These are phyloP conservation scores for Verticillium albo-atrum DNA, from an alignment of 2,329 filamentous ascomycete species.

Conservation along the genomic window DNA sequence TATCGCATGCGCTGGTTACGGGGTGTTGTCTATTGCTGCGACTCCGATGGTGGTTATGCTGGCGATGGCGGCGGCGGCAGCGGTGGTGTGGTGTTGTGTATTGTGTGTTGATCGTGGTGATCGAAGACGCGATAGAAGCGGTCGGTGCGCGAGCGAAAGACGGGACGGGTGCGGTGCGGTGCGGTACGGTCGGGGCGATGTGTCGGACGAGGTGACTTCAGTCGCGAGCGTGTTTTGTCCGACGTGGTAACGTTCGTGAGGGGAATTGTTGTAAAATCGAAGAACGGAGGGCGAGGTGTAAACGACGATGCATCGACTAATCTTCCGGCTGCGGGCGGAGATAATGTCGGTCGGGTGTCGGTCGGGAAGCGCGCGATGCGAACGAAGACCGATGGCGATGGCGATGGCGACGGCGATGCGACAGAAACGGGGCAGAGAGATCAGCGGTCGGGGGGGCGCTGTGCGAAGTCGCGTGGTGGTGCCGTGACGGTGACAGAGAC, in stretches of 20 bases:
- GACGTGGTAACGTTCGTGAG: not conserved
- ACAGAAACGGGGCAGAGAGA: not conserved
- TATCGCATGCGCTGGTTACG: constrained; percentile 43
- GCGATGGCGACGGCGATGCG: no score
- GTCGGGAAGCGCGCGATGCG: not conserved
- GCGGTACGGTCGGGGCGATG: constrained; percentile 2
- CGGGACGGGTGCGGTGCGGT: constrained; percentile 4
- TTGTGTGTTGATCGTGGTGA: no score
- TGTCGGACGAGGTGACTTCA: not conserved
- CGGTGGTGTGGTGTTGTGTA: no score
- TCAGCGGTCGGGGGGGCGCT: not conserved
- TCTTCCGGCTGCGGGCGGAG: not conserved
- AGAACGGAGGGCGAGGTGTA: not conserved
- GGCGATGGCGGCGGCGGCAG: no score
- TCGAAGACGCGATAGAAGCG: constrained; percentile 12
- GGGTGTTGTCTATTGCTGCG: not conserved
- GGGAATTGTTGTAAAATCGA: not conserved
- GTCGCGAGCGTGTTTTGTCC: not conserved
- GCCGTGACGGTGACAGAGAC: not conserved
- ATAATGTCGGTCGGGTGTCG: not conserved
- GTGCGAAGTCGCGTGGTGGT: not conserved
- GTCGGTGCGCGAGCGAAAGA: constrained; percentile 4
- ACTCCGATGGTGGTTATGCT: constrained; percentile 1
- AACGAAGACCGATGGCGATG: not conserved
- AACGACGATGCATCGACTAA: not conserved